Conservation (phyloP, 2,329 filamentous ascomycete genomes). For the Raffaelea deltoideospora region DNA sequence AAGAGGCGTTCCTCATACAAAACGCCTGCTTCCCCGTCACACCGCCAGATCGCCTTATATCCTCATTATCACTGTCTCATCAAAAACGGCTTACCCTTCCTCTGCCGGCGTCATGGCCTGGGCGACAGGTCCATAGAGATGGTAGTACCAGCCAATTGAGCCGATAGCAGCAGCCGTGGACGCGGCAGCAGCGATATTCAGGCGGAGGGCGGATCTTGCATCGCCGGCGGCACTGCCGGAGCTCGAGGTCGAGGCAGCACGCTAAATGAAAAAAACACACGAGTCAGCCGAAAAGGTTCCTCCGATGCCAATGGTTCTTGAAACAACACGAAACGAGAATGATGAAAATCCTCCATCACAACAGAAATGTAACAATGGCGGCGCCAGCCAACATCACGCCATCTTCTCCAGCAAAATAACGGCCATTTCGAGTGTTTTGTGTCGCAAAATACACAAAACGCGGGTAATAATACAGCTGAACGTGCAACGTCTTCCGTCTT, state of each 20-base stretch:
- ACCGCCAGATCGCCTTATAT: constrained; percentile 10
- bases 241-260: constrained; percentile 56
- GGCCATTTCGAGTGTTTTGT: too few species aligned
- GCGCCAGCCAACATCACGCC: neutral
- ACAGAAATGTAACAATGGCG: neutral
- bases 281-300: neutral
- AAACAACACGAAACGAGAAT: constrained; percentile 3
- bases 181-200: constrained; percentile 75
- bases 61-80: too few species aligned
- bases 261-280: constrained; percentile 23
- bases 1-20: too few species aligned
- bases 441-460: too few species aligned
- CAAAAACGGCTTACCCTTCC: constrained; percentile 69
- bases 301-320: too few species aligned
- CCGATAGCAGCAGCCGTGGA: constrained; percentile 78
- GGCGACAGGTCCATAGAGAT: constrained; percentile 79
- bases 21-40: neutral
- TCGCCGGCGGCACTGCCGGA: constrained; percentile 49
- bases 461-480: too few species aligned
- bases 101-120: constrained; percentile 86
- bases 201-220: constrained; percentile 53
- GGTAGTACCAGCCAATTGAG: constrained; percentile 93
- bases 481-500: too few species aligned
- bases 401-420: too few species aligned
- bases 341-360: neutral